Percentiles rank a stretch among this genome's conserved stretches.
Evolutionary conservation across 495 filamentous ascomycete species (phyloP).

Genomic region (Astrothelium macrocarpum): DNA sequence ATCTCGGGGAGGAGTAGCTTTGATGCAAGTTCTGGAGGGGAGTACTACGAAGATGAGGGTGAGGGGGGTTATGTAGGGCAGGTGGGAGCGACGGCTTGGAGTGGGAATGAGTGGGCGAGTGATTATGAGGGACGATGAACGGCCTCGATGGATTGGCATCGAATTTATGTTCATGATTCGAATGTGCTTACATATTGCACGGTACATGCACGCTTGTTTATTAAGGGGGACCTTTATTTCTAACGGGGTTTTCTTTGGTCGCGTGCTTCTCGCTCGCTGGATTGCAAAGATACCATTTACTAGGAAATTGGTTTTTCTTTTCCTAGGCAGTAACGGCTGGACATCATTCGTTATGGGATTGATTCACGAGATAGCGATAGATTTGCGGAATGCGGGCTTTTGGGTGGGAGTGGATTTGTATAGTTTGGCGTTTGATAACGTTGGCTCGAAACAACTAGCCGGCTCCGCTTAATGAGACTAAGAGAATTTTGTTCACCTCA

Average conservation of each 20-base stretch:
- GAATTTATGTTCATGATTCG: background rate
- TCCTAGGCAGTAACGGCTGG: background rate
- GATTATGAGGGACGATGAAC: slow-evolving; percentile 23
- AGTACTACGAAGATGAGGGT: slow-evolving; percentile 45
- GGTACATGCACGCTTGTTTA: background rate
- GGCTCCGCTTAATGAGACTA: background rate
- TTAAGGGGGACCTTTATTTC: background rate
- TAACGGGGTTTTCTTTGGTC: background rate
- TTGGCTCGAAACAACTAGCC: background rate
- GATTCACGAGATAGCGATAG: background rate
- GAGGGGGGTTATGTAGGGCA: slow-evolving; percentile 6
- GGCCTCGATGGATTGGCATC: background rate
- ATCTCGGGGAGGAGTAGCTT: slow-evolving; percentile 78
- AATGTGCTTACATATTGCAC: background rate
- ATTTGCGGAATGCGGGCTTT: background rate
- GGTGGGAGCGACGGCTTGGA: background rate
- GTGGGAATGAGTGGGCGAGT: slow-evolving; percentile 14
- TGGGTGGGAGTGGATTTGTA: background rate
- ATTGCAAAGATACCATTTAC: background rate
- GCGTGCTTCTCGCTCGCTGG: background rate
- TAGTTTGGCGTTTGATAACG: slow-evolving; percentile 2
- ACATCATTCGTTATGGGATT: slow-evolving; percentile 4
- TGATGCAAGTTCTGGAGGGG: slow-evolving; percentile 62
- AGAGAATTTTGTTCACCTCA: too few species aligned
- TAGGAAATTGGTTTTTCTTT: background rate